phyloP scores from a whole-genome alignment of 805 yeast species.

The Blastobotrys americana region DNA sequence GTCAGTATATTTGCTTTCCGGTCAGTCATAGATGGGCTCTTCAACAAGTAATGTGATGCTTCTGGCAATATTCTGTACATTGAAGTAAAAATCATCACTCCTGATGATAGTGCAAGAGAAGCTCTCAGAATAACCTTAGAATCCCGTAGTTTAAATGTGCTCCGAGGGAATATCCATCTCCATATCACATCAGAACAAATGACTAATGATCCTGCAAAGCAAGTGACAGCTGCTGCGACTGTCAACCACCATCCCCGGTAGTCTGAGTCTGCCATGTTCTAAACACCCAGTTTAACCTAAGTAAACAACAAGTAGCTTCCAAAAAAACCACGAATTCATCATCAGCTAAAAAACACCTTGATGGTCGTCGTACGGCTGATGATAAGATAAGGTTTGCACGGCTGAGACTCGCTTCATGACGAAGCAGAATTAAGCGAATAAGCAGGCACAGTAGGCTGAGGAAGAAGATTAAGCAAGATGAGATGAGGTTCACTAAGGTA shows the following conservation, averaged over 20 bases:
- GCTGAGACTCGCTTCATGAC: no score
- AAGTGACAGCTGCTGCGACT: constrained; percentile 56
- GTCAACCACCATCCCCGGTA: constrained; percentile 49
- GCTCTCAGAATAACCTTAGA: constrained; percentile 62
- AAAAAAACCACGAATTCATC: no score
- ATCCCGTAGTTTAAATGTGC: constrained; percentile 48
- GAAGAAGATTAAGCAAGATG: no score
- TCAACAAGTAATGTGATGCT: constrained; percentile 40
- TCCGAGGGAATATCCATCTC: constrained; percentile 36
- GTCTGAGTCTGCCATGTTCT: constrained; percentile 6
- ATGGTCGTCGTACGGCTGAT: no score
- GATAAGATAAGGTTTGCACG: no score
- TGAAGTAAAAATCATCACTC: constrained; percentile 73
- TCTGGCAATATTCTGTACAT: constrained; percentile 72
- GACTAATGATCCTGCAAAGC: constrained; percentile 62
- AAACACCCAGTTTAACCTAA: no score
- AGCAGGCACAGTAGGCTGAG: no score
- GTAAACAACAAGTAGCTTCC: no score
- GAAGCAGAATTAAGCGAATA: no score
- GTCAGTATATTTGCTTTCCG: constrained; percentile 30
- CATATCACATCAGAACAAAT: constrained; percentile 57
- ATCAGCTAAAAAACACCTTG: no score
- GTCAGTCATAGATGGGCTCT: constrained; percentile 24
- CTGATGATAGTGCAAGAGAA: constrained; percentile 71
- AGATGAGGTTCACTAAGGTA: no score